Base-by-base conservation (phyloP, 2,329 filamentous ascomycete genomes). In the Neoarthrinium moseri region DNA sequence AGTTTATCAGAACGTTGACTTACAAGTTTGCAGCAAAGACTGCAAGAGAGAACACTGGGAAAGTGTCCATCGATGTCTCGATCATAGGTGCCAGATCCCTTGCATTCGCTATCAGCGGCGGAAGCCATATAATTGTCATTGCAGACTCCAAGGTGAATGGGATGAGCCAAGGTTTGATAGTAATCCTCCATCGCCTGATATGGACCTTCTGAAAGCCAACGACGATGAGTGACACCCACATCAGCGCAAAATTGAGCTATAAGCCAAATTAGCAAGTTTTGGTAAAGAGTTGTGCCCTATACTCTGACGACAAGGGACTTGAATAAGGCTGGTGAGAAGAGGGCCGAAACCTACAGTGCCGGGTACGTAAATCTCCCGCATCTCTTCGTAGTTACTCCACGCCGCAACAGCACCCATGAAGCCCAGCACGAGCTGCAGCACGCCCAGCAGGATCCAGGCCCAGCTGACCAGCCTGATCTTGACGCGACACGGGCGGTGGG, bases 61-160 rank as follows among this genome's bases (percentile, higher is more conserved):
- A 38, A 17, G 17, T 10, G 41, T 29, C 42, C 5, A 23, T 36
- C 13, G 22, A 10, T 4, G 4, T 4, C 6, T 27, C 13, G 26
- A 36, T 10, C 8, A 36, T 21, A 11, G 24, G 15, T 17, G 17
- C 26, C 24, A 36, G 4, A 22, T 27, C 24, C 17, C 27, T 21
- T 10, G 32, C 32, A 21, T 45, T 45, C 15, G 21, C 24, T 3
- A 45, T 29, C 6, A 45, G 6, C 22, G 42, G 42, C n/a, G 34
- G 33, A 17, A 45, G 20, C 32, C 42, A 36, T 17, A 37, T 12
- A 20, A 37, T 13, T 22, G 32, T 24, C 23, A 36, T 38, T 12
- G 22, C 18, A n/a, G 10, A 8, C n/a, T 38, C 35, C 35, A 38
- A 13, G 10, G 13, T 5, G 12, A 38, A 18, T 8, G 15, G 22